Evolutionary conservation across 345 rosid genomes (phyloP).

Genomic region (Ceriops decandra): DNA sequence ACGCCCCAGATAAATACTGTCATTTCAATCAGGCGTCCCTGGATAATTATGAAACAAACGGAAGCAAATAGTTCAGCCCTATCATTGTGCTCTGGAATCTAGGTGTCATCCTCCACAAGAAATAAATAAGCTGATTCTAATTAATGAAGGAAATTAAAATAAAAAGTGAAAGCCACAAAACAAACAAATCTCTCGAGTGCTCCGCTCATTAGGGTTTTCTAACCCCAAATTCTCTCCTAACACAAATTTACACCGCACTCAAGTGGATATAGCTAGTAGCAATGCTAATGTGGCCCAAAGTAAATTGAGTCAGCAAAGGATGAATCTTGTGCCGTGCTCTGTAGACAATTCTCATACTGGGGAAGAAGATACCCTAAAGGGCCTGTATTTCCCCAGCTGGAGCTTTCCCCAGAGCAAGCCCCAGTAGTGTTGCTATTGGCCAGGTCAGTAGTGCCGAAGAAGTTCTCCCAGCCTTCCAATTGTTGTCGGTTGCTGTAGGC

Average conservation of each 20-base stretch:
- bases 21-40: no score
- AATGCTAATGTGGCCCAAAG: conserved; percentile 36
- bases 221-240: conserved; percentile 17
- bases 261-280: conserved; percentile 6
- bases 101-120: no score
- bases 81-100: no score
- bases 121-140: background rate
- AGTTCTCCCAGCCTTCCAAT: conserved; percentile 20
- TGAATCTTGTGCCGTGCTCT: conserved; percentile 25
- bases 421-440: conserved; percentile 32
- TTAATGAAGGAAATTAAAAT: background rate
- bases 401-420: conserved; percentile 50
- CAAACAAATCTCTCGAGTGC: conserved; percentile 23
- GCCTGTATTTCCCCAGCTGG: conserved; percentile 51
- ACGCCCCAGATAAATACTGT: no score
- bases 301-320: conserved; percentile 38
- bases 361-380: conserved; percentile 38
- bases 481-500: conserved; percentile 19
- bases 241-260: conserved; percentile 29
- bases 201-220: conserved; percentile 2
- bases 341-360: conserved; percentile 31
- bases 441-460: conserved; percentile 27
- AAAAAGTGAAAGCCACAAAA: conserved; percentile 10
- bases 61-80: no score
- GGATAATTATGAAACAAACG: no score